Base-by-base conservation (phyloP, 805 yeast species). In the Candida sphagnicola region DNA sequence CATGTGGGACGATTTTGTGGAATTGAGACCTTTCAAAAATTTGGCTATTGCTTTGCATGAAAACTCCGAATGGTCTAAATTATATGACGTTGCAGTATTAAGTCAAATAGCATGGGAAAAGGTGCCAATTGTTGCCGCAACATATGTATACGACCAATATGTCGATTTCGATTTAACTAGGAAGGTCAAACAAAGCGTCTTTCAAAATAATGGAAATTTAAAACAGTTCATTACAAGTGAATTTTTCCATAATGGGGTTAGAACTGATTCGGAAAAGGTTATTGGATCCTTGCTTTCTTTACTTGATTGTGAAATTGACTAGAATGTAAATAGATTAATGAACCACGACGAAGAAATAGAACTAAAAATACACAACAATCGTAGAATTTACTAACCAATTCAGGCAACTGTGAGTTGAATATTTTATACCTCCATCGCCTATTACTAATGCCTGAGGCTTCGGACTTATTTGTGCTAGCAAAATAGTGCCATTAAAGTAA, bases 221-320 rank as follows among this genome's bases (percentile, higher is more conserved):
- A 54, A 67, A 45, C 65, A 62, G 42, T 66, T 56, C 39, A 58
- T 72, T n/a, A 69, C 77, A 24, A 72, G 69, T 45, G 77, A 74
- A 38, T 65, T 51, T 40, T 74, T 76, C 53, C 80, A 76, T 47
- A 68, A 72, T 45, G 82, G 82, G 0, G 45, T 73, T 12, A 57
- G 76, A 19, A 65, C 65, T 0, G 59, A 65, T 34, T 60, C 76
- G 1, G 62, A 57, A 4, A 57, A 47, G 18, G 67, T 76, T 2
- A 46, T 75, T 39, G 66, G 61, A 2, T 45, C 57, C 2, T 56
- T 76, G 33, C 70, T 72, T 51, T 49, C 42, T 18, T 47, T 74
- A 19, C 47, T 74, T 2, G 67, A 67, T 5, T 44, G 53, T 10
- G 79, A 71, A 18, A 53, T 65, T 15, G 71, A 68, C 44, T 69